Percentiles rank a stretch among this genome's conserved stretches.
Conservation (phyloP, 805 yeast species). For the Saturnispora sanitii region DNA sequence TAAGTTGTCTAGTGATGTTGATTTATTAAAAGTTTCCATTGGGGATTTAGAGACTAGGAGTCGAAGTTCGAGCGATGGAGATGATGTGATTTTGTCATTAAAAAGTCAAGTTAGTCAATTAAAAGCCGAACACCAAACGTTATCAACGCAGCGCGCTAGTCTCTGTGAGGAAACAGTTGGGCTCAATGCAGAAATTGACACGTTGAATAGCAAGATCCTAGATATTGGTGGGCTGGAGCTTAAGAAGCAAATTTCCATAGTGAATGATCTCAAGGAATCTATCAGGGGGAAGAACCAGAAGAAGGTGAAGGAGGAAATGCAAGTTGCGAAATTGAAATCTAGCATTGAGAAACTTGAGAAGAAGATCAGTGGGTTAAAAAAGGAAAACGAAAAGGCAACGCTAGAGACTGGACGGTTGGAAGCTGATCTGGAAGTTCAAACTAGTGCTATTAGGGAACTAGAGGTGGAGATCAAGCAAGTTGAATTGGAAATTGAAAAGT, state of each 20-base stretch:
- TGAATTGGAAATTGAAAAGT: constrained; percentile 26
- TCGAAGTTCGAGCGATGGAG: constrained; percentile 52
- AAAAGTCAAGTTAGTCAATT: too few species aligned
- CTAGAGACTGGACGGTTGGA: constrained; percentile 25
- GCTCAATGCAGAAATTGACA: constrained; percentile 45
- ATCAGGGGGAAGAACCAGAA: constrained; percentile 51
- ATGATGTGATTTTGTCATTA: too few species aligned
- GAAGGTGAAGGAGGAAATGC: constrained; percentile 45
- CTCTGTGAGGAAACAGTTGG: constrained; percentile 47
- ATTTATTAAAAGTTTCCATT: constrained; percentile 51
- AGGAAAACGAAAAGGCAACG: constrained; percentile 31
- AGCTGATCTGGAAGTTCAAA: constrained; percentile 24
- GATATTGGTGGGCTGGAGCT: constrained; percentile 85
- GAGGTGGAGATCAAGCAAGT: constrained; percentile 32
- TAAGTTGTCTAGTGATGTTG: constrained; percentile 13
- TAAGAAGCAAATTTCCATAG: constrained; percentile 70
- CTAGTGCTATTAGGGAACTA: constrained; percentile 22
- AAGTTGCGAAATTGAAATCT: constrained; percentile 51
- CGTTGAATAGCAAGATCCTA: constrained; percentile 68
- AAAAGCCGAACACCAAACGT: too few species aligned
- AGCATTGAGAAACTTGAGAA: constrained; percentile 49
- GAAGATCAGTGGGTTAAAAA: constrained; percentile 34
- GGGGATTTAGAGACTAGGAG: constrained; percentile 46
- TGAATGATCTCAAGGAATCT: constrained; percentile 61
- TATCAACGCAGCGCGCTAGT: too few species aligned